Conservation (phyloP, 257 asterid species). For the Solanum infundibuliforme region DNA sequence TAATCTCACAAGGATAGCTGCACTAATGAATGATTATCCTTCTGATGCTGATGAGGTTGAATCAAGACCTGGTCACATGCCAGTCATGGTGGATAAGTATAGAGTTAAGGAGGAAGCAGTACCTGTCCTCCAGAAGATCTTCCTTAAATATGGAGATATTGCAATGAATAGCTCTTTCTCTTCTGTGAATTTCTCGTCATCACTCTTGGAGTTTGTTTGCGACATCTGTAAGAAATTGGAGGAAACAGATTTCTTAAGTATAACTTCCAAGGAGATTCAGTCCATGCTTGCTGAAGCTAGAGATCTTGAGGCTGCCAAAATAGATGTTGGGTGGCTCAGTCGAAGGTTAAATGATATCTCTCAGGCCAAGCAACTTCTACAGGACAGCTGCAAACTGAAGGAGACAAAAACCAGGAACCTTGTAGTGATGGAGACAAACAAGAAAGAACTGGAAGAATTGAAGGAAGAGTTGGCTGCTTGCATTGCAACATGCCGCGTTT, state of each 20-base stretch:
- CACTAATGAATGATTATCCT: neutral
- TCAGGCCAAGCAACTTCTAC: neutral
- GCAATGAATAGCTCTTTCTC: neutral
- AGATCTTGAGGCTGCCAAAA: neutral
- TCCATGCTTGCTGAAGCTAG: neutral
- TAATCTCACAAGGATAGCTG: neutral
- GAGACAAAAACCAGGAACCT: neutral
- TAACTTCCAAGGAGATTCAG: neutral
- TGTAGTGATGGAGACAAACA: neutral
- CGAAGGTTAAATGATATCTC: neutral
- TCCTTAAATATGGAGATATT: conserved; percentile 7
- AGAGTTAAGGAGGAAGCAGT: conserved; percentile 6
- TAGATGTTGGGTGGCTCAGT: neutral
- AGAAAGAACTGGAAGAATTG: neutral
- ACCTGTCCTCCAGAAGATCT: neutral
- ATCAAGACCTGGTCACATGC: neutral
- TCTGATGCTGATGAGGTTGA: conserved; percentile 4
- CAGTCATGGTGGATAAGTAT: neutral
- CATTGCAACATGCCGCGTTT: neutral
- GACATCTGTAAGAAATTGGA: neutral
- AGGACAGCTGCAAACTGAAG: neutral
- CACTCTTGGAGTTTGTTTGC: neutral
- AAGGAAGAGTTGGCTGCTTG: neutral
- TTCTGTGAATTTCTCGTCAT: neutral
- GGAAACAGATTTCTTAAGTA: neutral